These are phyloP conservation scores for Anthoceros angustus DNA, from an alignment of 225 moss, liverwort and hornwort species.

Conservation along the genomic window DNA sequence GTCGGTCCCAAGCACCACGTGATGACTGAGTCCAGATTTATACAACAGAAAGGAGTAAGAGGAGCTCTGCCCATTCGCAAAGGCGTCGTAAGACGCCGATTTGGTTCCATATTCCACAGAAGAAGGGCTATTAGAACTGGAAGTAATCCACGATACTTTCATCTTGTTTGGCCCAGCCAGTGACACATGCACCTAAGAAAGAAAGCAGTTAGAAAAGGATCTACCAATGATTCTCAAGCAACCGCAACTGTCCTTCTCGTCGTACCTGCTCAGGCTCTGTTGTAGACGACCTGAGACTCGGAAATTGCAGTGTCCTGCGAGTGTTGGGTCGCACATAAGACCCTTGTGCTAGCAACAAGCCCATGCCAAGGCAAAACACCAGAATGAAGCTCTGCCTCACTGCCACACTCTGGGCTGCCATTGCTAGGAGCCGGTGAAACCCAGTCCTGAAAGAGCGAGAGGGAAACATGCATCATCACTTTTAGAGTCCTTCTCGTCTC, in stretches of 20 bases:
- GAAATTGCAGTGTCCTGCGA: not conserved
- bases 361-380: not conserved
- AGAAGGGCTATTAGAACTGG: constrained; percentile 18
- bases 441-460: too few relatives aligned
- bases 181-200: not conserved
- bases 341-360: not conserved
- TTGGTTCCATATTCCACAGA: constrained; percentile 54
- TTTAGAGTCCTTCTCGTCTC: too few relatives aligned
- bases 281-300: not conserved
- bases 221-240: not conserved
- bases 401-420: not conserved
- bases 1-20: constrained; percentile 51
- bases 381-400: not conserved
- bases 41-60: constrained; percentile 47
- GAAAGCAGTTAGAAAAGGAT: not conserved
- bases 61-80: constrained; percentile 31
- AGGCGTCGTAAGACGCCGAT: constrained; percentile 21
- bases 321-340: not conserved
- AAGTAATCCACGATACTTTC: constrained; percentile 27
- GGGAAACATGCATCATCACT: too few relatives aligned
- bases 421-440: not conserved
- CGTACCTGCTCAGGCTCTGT: not conserved
- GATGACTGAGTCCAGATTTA: constrained; percentile 48
- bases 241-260: not conserved
- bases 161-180: not conserved